Percentiles rank a stretch among this genome's conserved stretches.
These are phyloP conservation scores for Monosporascus sp. DNA, from an alignment of 2,329 filamentous ascomycete genomes.

Conservation along the genomic window DNA sequence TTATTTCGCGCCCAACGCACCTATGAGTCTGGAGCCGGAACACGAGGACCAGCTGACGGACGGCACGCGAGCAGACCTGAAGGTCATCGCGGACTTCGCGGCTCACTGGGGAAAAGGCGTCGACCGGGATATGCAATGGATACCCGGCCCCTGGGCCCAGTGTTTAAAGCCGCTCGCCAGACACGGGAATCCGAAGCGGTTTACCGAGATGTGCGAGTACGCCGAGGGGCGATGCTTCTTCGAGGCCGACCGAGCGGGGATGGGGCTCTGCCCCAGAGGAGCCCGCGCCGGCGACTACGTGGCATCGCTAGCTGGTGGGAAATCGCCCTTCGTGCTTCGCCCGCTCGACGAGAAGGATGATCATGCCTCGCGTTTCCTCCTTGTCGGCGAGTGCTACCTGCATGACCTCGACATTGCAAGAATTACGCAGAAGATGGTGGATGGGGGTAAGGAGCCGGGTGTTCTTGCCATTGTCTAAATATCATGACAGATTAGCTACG, in stretches of 20 bases:
- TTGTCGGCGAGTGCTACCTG: constrained; percentile 1
- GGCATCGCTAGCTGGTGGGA: neutral
- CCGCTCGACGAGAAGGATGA: neutral
- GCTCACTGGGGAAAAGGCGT: neutral
- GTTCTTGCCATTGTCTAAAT: no score
- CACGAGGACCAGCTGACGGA: neutral
- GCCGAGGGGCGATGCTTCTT: constrained; percentile 3
- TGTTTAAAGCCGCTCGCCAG: neutral
- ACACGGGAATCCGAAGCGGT: neutral
- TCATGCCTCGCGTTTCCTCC: neutral
- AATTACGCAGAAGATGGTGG: neutral
- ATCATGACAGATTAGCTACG: no score
- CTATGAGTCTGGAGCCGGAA: neutral
- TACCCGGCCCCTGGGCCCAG: neutral
- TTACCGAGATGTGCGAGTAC: constrained; percentile 3
- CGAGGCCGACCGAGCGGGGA: neutral
- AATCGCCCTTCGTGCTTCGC: neutral
- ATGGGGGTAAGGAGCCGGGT: no score
- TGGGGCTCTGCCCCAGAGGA: constrained; percentile 1
- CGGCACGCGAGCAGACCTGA: neutral
- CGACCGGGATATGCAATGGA: constrained; percentile 1
- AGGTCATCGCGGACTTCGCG: constrained; percentile 1
- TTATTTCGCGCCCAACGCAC: neutral
- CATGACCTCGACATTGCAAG: constrained; percentile 2
- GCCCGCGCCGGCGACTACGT: neutral